Base-by-base conservation (phyloP, 164 flowering plant species). In the Amborella trichopoda region DNA sequence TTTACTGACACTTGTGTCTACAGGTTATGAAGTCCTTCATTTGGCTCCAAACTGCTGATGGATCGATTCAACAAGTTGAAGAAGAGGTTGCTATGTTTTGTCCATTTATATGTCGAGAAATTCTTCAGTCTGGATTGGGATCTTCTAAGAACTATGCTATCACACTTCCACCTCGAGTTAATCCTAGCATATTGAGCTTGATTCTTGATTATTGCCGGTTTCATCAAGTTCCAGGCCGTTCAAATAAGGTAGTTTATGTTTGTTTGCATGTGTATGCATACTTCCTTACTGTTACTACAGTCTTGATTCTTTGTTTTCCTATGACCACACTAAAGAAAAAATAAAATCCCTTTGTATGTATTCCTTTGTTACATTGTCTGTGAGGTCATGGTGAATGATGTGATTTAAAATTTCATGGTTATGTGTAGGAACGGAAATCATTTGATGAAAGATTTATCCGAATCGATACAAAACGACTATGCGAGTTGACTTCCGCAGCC, bases 1-100 rank as follows among this genome's bases (percentile, higher is more conserved):
- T n/a, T n/a, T n/a, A n/a, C n/a, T n/a, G n/a, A n/a, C n/a, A n/a
- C 58, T 30, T 22, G 25, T 6, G 23, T 51, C 36, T 30, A 34
- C 30, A 73, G 74, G 68, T 50, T 65, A 82, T 89, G 95, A 89
- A 85, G 61, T 89, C 97, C 26, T 89, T 68, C 44, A 73, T 89
- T 27, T 89, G 97, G 97, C 77, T 89, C 21, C 83, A 85, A 72
- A 89, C 95, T 50, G 60, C 80, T 46, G 95, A 89, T 75, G 97
- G 87, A 50, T 82, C 90, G 48, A 77, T 85, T 41, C 95, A 89
- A 65, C 90, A 89, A 80, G 90, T 85, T 5, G 97, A 89, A 67
- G 77, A 82, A 69, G 95, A 89, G 60, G 81, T 82, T 71, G 95
- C 95, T 22, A 75, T 80, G 87, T 78, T 74, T 62, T 85, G 97